Base-by-base conservation (phyloP, 192 early-diverging fungal species). In the Backusella macrospora region DNA sequence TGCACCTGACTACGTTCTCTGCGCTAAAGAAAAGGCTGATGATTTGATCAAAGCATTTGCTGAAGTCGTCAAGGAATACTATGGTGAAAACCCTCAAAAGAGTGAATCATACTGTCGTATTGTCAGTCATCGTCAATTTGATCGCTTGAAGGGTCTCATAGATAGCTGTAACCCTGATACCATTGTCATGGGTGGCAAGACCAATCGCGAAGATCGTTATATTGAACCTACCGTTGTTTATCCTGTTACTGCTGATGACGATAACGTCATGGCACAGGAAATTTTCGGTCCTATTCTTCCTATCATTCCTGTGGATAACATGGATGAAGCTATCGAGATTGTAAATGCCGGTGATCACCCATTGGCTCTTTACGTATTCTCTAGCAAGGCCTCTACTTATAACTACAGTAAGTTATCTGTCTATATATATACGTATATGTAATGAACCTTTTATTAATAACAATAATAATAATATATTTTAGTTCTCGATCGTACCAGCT, bases 1-100 rank as follows among this genome's bases (percentile, higher is more conserved):
- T 65, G 90, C 91, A 18, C 92, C 93, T 39, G 96, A 98, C 78
- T 96, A 97, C 64, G 76, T 96, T 14, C 76, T 97, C 47, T 83
- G 91, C 42, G 86, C 89, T 45, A 81, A 84, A 42, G 83, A 86
- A 16, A 74, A 86, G 13, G 84, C 88, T 46, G 83, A 85, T 55
- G 72, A 75, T 40, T 86, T 98, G 70, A 68, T 92, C 29, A 84
- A 70, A 0, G 89, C 86, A 15, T 70, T 95, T 65, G 72, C 74
- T 29, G 75, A 84, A 5, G 76, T 81, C 0, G 29, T 89, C 8
- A 43, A 64, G 3, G 81, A 86, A 15, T 81, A 85, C 71, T 92
- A 78, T 49, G 86, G 88, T 68, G 37, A 48, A 14, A 80, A 90
- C 45, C 85, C 88, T 26, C 71, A 86, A 38, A 68, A 68, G 39